These are phyloP conservation scores for Helotiales sp. DNA, from an alignment of 2,329 filamentous ascomycete genomes.

Conservation along the genomic window DNA sequence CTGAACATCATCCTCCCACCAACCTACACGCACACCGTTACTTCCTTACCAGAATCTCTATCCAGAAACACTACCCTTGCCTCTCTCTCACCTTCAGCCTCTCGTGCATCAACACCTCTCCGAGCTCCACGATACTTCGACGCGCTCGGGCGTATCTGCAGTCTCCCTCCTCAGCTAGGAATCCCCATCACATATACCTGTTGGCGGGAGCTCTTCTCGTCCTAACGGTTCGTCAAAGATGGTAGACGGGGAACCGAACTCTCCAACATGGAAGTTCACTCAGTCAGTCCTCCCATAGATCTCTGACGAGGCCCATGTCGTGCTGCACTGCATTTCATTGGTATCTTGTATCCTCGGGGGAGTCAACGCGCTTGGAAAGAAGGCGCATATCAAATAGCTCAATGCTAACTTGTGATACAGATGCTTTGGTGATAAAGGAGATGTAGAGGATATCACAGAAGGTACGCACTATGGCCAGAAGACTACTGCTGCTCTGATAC, in stretches of 20 bases:
- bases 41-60: conserved; percentile 30
- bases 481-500: neutral
- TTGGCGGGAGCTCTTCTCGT: conserved; percentile 41
- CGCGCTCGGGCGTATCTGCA: conserved; percentile 33
- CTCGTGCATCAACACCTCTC: conserved; percentile 26
- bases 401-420: conserved; percentile 54
- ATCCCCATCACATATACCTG: conserved; percentile 15
- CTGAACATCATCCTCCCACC: conserved; percentile 1
- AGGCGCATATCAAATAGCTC: neutral
- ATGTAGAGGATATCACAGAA: conserved; percentile 71
- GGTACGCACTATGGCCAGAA: conserved; percentile 34
- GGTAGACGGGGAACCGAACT: conserved; percentile 93
- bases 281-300: conserved; percentile 57
- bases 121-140: conserved; percentile 28
- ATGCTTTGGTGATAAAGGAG: conserved; percentile 99
- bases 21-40: conserved; percentile 30
- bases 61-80: conserved; percentile 34
- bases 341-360: neutral
- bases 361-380: neutral
- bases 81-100: conserved; percentile 34
- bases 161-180: conserved; percentile 19
- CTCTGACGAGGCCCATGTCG: neutral
- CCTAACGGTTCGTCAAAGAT: conserved; percentile 64
- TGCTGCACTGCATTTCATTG: neutral
- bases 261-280: conserved; percentile 99